phyloP scores from a whole-genome alignment of 2,329 filamentous ascomycete species.

The Talaromyces sp. region DNA sequence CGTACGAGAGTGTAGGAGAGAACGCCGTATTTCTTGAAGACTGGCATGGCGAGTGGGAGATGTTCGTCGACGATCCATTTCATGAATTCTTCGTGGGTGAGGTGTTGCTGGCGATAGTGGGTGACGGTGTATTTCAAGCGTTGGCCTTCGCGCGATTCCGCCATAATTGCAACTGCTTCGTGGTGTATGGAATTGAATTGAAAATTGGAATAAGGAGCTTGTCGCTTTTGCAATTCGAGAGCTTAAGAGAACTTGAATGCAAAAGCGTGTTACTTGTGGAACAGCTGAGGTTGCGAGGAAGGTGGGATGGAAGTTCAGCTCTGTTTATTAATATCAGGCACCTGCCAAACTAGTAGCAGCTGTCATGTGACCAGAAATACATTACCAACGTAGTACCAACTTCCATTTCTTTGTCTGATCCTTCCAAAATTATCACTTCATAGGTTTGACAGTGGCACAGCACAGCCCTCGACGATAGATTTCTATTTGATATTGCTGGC shows the following conservation, averaged over 20 bases:
- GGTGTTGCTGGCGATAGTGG: conserved; percentile 30
- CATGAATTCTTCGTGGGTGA: conserved; percentile 35
- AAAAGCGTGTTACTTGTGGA: too few relatives aligned
- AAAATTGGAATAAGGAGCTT: neutral
- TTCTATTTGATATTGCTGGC: neutral
- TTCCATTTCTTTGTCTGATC: neutral
- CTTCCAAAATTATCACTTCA: neutral
- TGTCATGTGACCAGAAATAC: neutral
- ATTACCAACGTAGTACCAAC: neutral
- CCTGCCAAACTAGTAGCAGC: neutral
- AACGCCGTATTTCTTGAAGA: conserved; percentile 31
- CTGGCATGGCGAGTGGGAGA: conserved; percentile 28
- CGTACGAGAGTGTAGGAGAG: conserved; percentile 30
- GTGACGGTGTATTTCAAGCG: conserved; percentile 32
- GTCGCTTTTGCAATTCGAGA: too few relatives aligned
- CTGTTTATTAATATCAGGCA: neutral
- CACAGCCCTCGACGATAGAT: too few relatives aligned
- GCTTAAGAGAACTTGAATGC: too few relatives aligned
- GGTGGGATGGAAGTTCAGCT: neutral
- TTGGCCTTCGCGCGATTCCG: conserved; percentile 15
- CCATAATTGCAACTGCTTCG: conserved; percentile 12
- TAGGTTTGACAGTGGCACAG: neutral
- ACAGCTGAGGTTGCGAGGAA: conserved; percentile 16
- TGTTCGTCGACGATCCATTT: conserved; percentile 34
- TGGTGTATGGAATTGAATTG: neutral